Evolutionary conservation across 345 rosid species (phyloP).

Genomic region (Noccaea bulbosa): DNA sequence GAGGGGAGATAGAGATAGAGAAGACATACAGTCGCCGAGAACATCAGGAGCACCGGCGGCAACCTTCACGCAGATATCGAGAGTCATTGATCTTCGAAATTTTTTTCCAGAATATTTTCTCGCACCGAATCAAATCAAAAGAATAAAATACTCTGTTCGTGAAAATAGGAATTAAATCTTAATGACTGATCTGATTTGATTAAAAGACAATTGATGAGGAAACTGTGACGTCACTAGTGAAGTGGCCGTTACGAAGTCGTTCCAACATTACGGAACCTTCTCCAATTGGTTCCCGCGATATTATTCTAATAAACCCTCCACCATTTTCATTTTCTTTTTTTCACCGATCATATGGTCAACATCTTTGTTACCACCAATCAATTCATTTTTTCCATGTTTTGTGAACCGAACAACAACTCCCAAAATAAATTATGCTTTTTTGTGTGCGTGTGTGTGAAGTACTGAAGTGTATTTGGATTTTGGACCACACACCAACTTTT

Average conservation of each 20-base stretch:
- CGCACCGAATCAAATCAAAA: not conserved
- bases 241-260: conserved; percentile 18
- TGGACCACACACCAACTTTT: too few relatives aligned
- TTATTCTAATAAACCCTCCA: too few relatives aligned
- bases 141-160: conserved; percentile 5
- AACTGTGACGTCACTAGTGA: conserved; percentile 26
- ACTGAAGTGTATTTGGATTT: too few relatives aligned
- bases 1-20: not conserved
- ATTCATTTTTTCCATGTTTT: too few relatives aligned
- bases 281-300: not conserved
- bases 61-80: conserved; percentile 87
- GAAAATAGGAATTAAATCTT: not conserved
- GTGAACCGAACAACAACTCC: too few relatives aligned
- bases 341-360: not conserved
- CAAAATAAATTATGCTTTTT: too few relatives aligned
- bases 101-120: too few relatives aligned
- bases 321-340: not conserved
- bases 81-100: conserved; percentile 50
- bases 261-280: not conserved
- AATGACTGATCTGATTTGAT: not conserved
- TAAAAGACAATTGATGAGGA: not conserved
- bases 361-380: too few relatives aligned
- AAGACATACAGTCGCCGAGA: conserved; percentile 74
- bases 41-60: conserved; percentile 66
- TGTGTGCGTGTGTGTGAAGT: too few relatives aligned